Base-by-base conservation (phyloP, 768 basidiomycete species). In the Podaxis sp. region DNA sequence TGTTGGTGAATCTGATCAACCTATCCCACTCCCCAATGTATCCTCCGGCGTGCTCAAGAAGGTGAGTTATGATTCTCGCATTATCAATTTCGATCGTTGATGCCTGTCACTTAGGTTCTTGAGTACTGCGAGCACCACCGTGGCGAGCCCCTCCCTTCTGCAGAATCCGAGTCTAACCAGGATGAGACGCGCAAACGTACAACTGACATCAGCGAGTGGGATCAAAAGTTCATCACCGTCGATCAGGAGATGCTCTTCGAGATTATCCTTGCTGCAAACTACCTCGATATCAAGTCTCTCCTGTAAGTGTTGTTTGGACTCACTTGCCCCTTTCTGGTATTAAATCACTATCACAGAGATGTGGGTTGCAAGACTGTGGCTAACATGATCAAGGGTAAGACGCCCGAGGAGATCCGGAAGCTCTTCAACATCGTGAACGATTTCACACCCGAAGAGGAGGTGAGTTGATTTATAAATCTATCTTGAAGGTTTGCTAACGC, bases 321-420 rank as follows among this genome's bases (percentile, higher is more conserved):
- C 27, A 63, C 32, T 18, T 5, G 50, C 25, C 47, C 23, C 27
- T 27, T 21, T 57, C 25, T 66, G 40, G 37, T 37, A 55, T 16
- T 14, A 35, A 48, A 23, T n/a, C 11, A 21, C 23, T 14, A n/a
- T 50, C 35, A 51, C 65, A 96, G 94, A 66, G 95, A 97, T 70
- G 93, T 97, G 61, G 95, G 95, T 1, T 97, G 95, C 85, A 96
- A 97, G 82, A 97, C 94, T 3, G 95, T 97, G 4, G 97, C 97
- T 13, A 98, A 98, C 83, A 99, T 98, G 97, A 98, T 99, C 84
- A 98, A 99, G 80, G 97, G 97, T 36, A 99, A 99, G 85, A 96
- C 95, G 3, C 97, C 97, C 23, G 97, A 98, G 74, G 97, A 98
- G 78, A 98, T 99, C 67, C 89, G 96, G 61, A 98, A 98, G 71